phyloP scores from a whole-genome alignment of 495 filamentous ascomycete genomes.

The Podospora pseudopauciseta region DNA sequence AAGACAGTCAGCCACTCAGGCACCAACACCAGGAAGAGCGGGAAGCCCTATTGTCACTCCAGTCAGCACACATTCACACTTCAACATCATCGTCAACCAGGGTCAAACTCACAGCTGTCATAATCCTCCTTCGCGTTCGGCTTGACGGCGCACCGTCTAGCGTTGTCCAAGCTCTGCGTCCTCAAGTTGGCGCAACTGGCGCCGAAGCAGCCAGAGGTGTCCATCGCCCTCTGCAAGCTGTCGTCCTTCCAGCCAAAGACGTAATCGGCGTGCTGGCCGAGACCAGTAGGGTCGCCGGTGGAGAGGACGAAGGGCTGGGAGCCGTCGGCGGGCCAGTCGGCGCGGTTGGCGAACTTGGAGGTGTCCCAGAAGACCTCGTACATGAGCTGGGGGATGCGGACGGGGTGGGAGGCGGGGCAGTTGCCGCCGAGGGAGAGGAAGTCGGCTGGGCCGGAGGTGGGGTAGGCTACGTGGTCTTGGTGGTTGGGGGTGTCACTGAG shows the following conservation, averaged over 20 bases:
- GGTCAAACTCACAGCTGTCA: conserved; percentile 41
- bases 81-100: too few relatives aligned
- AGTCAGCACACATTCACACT: neutral
- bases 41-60: conserved; percentile 20
- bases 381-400: conserved; percentile 49
- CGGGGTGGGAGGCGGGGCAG: conserved; percentile 48
- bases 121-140: conserved; percentile 39
- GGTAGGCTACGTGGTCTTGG: conserved; percentile 49
- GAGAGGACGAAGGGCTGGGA: conserved; percentile 48
- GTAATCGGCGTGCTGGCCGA: conserved; percentile 50
- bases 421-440: conserved; percentile 42
- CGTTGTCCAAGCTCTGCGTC: conserved; percentile 36
- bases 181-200: conserved; percentile 37
- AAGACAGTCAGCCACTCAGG: neutral
- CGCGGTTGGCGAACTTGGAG: conserved; percentile 44
- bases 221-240: conserved; percentile 47
- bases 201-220: conserved; percentile 43
- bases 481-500: conserved; percentile 48
- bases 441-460: conserved; percentile 42
- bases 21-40: conserved; percentile 22
- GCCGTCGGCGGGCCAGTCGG: conserved; percentile 44
- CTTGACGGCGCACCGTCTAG: conserved; percentile 36
- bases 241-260: conserved; percentile 51
- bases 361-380: conserved; percentile 53
- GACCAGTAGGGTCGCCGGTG: conserved; percentile 44